These are phyloP conservation scores for Aspergillus brasiliensis DNA, from an alignment of 2,329 filamentous ascomycete genomes.

Conservation along the genomic window DNA sequence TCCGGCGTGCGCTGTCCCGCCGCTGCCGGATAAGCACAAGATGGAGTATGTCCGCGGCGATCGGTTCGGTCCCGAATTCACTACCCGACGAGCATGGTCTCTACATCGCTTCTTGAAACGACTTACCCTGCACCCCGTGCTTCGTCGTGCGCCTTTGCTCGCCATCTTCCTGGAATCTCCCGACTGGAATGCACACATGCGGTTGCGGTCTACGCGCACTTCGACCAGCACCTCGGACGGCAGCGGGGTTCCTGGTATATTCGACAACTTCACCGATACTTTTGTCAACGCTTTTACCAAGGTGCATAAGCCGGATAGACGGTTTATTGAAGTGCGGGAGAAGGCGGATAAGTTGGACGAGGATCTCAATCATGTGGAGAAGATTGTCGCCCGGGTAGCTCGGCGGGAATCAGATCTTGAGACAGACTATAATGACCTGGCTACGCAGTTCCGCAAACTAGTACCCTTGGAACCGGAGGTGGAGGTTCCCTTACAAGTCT, in stretches of 20 bases:
- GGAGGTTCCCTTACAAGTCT: slow-evolving; percentile 77
- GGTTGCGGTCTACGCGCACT: slow-evolving; percentile 68
- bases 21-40: slow-evolving; percentile 96
- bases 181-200: slow-evolving; percentile 98
- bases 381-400: slow-evolving; percentile 88
- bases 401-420: slow-evolving; percentile 86
- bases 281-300: slow-evolving; percentile 98
- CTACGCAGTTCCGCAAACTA: slow-evolving; percentile 92
- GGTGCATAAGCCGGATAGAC: slow-evolving; percentile 89
- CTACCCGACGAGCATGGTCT: slow-evolving; percentile 80
- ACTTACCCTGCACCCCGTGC: slow-evolving; percentile 81
- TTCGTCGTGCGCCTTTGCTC: slow-evolving; percentile 79
- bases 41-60: slow-evolving; percentile 98
- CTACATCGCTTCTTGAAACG: slow-evolving; percentile 88
- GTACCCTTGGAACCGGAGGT: slow-evolving; percentile 86
- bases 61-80: slow-evolving; percentile 93
- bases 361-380: slow-evolving; percentile 89
- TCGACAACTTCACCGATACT: slow-evolving; percentile 93
- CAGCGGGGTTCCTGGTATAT: slow-evolving; percentile 64
- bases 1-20: slow-evolving; percentile 87
- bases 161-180: slow-evolving; percentile 87
- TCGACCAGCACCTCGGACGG: slow-evolving; percentile 52
- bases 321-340: slow-evolving; percentile 92
- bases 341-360: slow-evolving; percentile 92
- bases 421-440: slow-evolving; percentile 82